These are phyloP conservation scores for Debaryomyces castellii DNA, from an alignment of 805 yeast genomes.

Conservation along the genomic window DNA sequence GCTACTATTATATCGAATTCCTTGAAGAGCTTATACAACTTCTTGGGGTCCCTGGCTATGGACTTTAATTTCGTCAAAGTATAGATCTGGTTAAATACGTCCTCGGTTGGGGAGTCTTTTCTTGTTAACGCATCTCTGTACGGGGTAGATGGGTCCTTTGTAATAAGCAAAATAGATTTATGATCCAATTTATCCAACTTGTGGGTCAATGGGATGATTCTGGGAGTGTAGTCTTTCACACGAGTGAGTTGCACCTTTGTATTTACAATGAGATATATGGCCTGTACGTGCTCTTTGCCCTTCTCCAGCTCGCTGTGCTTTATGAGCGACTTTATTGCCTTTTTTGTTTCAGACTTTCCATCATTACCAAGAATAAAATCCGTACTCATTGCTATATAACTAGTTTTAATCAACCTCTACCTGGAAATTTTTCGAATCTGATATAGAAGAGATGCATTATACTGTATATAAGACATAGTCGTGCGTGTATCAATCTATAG, in stretches of 20 bases:
- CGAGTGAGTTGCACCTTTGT: constrained; percentile 25
- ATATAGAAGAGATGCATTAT: neutral
- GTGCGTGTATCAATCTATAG: neutral
- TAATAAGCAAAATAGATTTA: constrained; percentile 56
- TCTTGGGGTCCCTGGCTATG: constrained; percentile 42
- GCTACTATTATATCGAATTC: constrained; percentile 69
- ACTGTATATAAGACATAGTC: neutral
- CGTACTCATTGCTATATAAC: constrained; percentile 2
- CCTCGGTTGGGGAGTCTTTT: constrained; percentile 57
- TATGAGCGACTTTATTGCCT: constrained; percentile 14
- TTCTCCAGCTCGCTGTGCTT: constrained; percentile 13
- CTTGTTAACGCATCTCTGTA: constrained; percentile 50
- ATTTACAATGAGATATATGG: constrained; percentile 34
- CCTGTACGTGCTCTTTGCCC: constrained; percentile 15
- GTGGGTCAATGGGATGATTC: constrained; percentile 51
- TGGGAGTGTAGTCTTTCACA: constrained; percentile 39
- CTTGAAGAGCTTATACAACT: constrained; percentile 48
- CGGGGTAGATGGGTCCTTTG: constrained; percentile 69
- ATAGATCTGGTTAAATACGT: constrained; percentile 58
- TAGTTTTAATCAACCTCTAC: neutral
- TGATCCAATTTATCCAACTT: constrained; percentile 50
- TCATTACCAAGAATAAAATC: constrained; percentile 16
- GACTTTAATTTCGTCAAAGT: constrained; percentile 57
- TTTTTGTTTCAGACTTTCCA: constrained; percentile 9
- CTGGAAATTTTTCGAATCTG: neutral